Conservation (phyloP, 257 asterid genomes). For the Lycium barbarum region DNA sequence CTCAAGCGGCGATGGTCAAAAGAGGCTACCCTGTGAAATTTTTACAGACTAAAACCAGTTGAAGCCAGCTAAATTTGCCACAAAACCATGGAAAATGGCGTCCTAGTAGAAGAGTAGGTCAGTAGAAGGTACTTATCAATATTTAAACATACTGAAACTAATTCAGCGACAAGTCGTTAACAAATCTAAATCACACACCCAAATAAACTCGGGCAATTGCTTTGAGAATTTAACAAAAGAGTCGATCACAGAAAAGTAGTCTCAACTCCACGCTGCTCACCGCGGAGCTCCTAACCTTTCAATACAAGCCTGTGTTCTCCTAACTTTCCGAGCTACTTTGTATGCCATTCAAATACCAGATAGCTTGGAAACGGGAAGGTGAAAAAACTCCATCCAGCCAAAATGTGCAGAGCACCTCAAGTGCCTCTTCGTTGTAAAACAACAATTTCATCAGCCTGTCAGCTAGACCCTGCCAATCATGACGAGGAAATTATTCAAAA, state of each 20-base stretch:
- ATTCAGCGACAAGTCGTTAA: neutral
- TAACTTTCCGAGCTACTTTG: neutral
- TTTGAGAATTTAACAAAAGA: neutral
- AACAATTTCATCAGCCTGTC: neutral
- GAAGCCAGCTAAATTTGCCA: neutral
- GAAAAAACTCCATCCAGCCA: neutral
- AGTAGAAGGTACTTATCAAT: neutral
- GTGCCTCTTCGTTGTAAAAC: neutral
- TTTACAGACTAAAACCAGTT: too few relatives aligned
- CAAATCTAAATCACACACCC: neutral
- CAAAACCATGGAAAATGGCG: neutral
- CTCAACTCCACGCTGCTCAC: conserved; percentile 6
- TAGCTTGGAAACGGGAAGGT: neutral
- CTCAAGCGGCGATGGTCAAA: too few relatives aligned
- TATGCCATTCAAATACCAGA: neutral
- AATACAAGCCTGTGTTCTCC: neutral
- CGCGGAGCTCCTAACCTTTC: neutral
- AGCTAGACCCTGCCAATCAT: conserved; percentile 21
- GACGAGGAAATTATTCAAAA: neutral
- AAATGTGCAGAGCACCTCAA: neutral
- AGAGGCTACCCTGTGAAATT: too few relatives aligned
- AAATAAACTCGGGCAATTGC: neutral
- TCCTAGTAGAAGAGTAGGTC: neutral
- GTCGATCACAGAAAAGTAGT: conserved; percentile 3
- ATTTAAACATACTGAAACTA: neutral